Evolutionary conservation across 2,329 filamentous ascomycete genomes (phyloP).

Genomic region (Sporothrix globosa): DNA sequence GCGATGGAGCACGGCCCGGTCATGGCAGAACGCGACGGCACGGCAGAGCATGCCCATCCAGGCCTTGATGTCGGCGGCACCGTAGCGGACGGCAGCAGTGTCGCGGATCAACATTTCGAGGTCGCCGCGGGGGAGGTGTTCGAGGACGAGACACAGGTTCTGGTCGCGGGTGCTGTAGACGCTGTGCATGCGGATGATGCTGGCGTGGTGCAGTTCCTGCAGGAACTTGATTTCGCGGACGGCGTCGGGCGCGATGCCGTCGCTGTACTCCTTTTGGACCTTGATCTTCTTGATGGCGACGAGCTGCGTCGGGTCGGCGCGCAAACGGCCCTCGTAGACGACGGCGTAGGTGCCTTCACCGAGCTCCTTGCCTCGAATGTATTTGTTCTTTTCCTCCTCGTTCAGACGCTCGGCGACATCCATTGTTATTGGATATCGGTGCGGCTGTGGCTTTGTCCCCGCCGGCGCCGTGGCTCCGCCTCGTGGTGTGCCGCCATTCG

Average conservation of each 20-base stretch:
- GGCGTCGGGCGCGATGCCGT: slow-evolving; percentile 91
- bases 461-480: background rate
- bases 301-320: slow-evolving; percentile 68
- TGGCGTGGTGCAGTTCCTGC: slow-evolving; percentile 90
- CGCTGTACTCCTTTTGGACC: slow-evolving; percentile 79
- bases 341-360: slow-evolving; percentile 97
- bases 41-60: slow-evolving; percentile 98
- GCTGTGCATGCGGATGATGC: slow-evolving; percentile 89
- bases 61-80: slow-evolving; percentile 87
- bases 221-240: slow-evolving; percentile 95
- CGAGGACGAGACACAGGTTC: slow-evolving; percentile 93
- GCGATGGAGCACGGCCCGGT: slow-evolving; percentile 89
- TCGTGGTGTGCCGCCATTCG: slow-evolving; percentile 29
- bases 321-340: slow-evolving; percentile 85
- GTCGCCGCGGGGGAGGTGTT: slow-evolving; percentile 91
- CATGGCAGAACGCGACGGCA: slow-evolving; percentile 95
- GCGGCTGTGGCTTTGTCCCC: slow-evolving; percentile 28
- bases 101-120: slow-evolving; percentile 94
- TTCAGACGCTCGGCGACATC: slow-evolving; percentile 81
- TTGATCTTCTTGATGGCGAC: slow-evolving; percentile 97
- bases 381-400: slow-evolving; percentile 81
- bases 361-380: slow-evolving; percentile 79
- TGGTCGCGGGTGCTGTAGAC: slow-evolving; percentile 97
- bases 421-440: slow-evolving; percentile 45
- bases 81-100: slow-evolving; percentile 75